Evolutionary conservation across 345 rosid genomes (phyloP).

Genomic region (Populus deltoides): DNA sequence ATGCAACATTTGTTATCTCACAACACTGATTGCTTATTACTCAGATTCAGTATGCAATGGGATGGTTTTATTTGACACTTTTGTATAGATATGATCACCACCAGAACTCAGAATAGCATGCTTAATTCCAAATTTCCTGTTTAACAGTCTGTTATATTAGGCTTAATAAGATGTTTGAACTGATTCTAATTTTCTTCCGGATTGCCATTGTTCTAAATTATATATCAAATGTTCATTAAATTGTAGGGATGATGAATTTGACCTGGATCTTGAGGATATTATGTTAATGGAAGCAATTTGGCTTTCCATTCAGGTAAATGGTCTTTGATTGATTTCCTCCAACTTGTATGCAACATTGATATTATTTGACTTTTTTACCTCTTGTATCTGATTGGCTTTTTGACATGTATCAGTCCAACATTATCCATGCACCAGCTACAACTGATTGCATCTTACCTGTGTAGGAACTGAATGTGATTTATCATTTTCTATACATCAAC

Average conservation of each 20-base stretch:
- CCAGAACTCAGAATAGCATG: neutral
- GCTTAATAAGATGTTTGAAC: neutral
- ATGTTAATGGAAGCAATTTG: conserved; percentile 98
- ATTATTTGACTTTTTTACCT: neutral
- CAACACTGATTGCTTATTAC: neutral
- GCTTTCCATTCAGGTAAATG: conserved; percentile 87
- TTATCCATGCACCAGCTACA: neutral
- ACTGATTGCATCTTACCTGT: neutral
- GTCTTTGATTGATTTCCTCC: neutral
- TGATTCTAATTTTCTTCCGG: neutral
- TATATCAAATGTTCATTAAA: conserved; percentile 12
- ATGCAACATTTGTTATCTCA: neutral
- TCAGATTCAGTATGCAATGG: neutral
- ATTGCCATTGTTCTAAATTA: neutral
- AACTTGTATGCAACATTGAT: neutral
- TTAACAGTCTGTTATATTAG: neutral
- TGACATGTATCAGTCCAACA: neutral
- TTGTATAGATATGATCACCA: neutral
- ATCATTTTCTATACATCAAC: neutral
- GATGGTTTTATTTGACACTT: neutral
- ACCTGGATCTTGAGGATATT: conserved; percentile 92
- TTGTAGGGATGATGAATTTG: conserved; percentile 83
- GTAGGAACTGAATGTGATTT: neutral
- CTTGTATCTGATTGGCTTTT: neutral
- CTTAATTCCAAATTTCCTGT: neutral